Evolutionary conservation across 257 asterid genomes (phyloP).

Genomic region (Buddleja alternifolia): DNA sequence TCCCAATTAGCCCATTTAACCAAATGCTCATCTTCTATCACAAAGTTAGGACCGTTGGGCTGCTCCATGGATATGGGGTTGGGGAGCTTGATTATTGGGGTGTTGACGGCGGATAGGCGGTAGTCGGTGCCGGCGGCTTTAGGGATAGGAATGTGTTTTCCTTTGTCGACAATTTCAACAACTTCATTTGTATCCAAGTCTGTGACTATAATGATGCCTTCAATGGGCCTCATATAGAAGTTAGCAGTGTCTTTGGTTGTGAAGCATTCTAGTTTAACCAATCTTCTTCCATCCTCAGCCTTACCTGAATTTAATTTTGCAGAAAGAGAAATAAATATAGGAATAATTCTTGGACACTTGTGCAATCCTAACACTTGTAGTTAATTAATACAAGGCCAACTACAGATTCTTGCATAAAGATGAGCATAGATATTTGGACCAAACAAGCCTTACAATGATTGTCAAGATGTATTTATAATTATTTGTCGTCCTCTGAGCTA

Average conservation of each 20-base stretch:
- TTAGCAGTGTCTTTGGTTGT: conserved; percentile 58
- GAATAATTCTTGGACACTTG: background rate
- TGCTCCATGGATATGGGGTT: conserved; percentile 82
- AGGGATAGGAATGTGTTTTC: conserved; percentile 73
- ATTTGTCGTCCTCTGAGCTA: too few relatives aligned
- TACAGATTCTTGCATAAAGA: too few relatives aligned
- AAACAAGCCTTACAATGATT: too few relatives aligned
- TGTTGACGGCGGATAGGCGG: conserved; percentile 32
- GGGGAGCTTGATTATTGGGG: conserved; percentile 46
- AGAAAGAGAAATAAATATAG: too few relatives aligned
- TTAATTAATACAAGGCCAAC: too few relatives aligned
- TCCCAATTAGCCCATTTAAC: conserved; percentile 99
- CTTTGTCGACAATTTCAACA: conserved; percentile 51
- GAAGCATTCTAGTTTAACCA: conserved; percentile 64
- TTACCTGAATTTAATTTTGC: conserved; percentile 39
- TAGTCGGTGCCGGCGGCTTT: conserved; percentile 62
- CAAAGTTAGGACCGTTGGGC: conserved; percentile 92
- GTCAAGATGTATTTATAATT: too few relatives aligned
- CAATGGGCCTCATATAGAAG: conserved; percentile 87
- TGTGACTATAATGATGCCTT: conserved; percentile 55
- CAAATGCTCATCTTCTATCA: conserved; percentile 59
- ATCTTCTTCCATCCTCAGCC: conserved; percentile 63
- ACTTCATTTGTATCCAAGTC: conserved; percentile 60
- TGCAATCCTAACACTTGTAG: background rate
- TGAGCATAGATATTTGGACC: too few relatives aligned